A percentile compares a stretch with the other conserved stretches of the same genome.
phyloP scores from a whole-genome alignment of 345 rosid species.

The Murraya paniculata region DNA sequence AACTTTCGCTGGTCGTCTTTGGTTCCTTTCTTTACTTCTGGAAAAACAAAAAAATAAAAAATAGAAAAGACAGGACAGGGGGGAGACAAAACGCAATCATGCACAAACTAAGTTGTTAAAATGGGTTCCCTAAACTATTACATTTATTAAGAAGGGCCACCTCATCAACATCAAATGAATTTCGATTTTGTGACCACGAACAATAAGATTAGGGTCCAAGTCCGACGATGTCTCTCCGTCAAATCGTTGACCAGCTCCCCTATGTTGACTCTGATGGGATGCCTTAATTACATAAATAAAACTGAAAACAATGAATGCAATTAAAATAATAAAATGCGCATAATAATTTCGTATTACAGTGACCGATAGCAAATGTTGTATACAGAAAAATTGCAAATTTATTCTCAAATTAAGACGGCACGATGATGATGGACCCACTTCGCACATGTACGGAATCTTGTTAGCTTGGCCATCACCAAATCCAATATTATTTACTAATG shows the following conservation, averaged over 20 bases:
- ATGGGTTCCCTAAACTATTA: not conserved
- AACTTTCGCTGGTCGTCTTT: not conserved
- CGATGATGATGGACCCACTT: not conserved
- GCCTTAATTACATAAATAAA: not conserved
- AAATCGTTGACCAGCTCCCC: constrained; percentile 20
- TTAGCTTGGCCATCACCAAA: constrained; percentile 10
- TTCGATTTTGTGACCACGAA: no score
- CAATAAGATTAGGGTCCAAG: not conserved
- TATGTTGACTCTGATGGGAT: not conserved
- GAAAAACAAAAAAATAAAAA: not conserved
- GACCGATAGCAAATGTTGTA: no score
- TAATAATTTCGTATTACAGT: no score
- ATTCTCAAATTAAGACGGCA: not conserved
- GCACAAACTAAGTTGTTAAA: not conserved
- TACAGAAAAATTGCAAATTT: not conserved
- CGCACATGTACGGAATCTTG: constrained; percentile 15
- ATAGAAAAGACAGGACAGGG: not conserved
- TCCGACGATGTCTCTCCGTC: constrained; percentile 4
- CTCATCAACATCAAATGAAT: not conserved
- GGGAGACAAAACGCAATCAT: constrained; percentile 12
- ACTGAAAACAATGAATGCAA: not conserved
- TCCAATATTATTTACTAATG: constrained; percentile 2
- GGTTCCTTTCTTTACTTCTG: not conserved
- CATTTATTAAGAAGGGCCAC: not conserved
- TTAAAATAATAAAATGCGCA: no score